phyloP scores from a whole-genome alignment of 2,329 filamentous ascomycete species.

The Chaetomiaceae sp. region DNA sequence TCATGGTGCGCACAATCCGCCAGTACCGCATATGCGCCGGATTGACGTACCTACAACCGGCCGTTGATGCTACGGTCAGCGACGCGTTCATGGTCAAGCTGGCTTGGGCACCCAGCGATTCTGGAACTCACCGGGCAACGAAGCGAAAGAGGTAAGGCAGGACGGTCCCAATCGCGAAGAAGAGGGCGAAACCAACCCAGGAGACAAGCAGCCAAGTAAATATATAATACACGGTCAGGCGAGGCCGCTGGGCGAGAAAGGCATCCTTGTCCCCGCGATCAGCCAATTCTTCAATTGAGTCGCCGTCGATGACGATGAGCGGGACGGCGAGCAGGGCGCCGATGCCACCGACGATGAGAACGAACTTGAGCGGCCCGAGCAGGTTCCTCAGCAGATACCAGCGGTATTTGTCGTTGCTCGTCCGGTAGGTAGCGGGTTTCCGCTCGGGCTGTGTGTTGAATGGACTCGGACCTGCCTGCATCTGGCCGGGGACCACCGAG shows the following conservation, averaged over 20 bases:
- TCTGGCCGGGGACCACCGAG: too few species aligned
- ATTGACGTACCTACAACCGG: slow-evolving; percentile 25
- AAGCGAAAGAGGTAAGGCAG: slow-evolving; percentile 26
- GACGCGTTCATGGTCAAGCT: too few species aligned
- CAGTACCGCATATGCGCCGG: slow-evolving; percentile 27
- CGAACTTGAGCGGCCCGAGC: slow-evolving; percentile 19
- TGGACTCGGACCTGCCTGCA: too few species aligned
- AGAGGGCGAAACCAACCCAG: slow-evolving; percentile 21
- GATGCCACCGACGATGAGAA: slow-evolving; percentile 15
- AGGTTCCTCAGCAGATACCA: slow-evolving; percentile 8
- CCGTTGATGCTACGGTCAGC: too few species aligned
- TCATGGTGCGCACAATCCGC: slow-evolving; percentile 23
- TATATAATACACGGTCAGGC: slow-evolving; percentile 22
- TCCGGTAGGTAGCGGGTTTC: too few species aligned
- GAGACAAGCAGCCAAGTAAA: slow-evolving; percentile 21
- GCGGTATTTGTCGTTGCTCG: slow-evolving; percentile 2
- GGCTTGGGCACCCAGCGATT: too few species aligned
- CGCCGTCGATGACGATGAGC: slow-evolving; percentile 16
- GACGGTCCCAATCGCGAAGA: slow-evolving; percentile 17
- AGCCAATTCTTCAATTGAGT: slow-evolving; percentile 13
- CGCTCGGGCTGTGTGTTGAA: too few species aligned
- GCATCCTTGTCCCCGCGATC: slow-evolving; percentile 8
- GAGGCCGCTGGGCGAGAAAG: slow-evolving; percentile 13
- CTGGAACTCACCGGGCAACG: slow-evolving; percentile 19
- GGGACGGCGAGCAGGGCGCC: slow-evolving; percentile 19